A percentile compares a stretch with the other conserved stretches of the same genome.
Conservation (phyloP, 106 monocot species). For the Acorus calamus region DNA sequence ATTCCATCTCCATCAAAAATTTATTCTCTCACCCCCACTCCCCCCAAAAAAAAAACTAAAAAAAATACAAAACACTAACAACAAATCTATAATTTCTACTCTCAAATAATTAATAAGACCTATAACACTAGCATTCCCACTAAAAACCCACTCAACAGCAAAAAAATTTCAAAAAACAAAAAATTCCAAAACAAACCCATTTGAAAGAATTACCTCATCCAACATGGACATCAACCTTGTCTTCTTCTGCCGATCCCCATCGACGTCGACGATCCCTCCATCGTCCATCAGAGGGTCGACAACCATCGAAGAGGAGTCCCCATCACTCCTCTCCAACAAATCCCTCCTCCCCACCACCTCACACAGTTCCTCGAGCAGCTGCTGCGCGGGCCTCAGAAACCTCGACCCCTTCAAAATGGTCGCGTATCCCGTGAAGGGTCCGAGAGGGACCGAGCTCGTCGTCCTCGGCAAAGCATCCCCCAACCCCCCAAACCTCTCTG, state of each 20-base stretch:
- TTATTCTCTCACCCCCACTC: too few relatives aligned
- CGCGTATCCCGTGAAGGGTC: constrained; percentile 75
- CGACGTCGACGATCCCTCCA: constrained; percentile 7
- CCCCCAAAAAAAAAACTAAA: too few relatives aligned
- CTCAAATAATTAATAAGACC: too few relatives aligned
- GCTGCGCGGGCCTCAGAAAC: constrained; percentile 52
- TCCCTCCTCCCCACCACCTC: constrained; percentile 13
- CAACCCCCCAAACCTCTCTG: too few relatives aligned
- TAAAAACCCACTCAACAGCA: not conserved
- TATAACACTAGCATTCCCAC: too few relatives aligned
- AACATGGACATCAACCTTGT: constrained; percentile 68
- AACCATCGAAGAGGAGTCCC: constrained; percentile 1
- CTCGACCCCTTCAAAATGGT: constrained; percentile 63
- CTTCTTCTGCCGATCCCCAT: constrained; percentile 48
- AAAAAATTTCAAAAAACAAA: too few relatives aligned
- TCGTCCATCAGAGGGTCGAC: constrained; percentile 7
- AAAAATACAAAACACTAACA: too few relatives aligned
- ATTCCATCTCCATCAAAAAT: too few relatives aligned
- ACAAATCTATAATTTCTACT: too few relatives aligned
- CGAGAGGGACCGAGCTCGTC: constrained; percentile 18
- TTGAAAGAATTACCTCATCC: constrained; percentile 50
- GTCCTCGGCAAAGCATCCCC: not conserved
- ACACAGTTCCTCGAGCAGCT: constrained; percentile 68
- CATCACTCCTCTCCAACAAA: not conserved
- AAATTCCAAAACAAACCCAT: too few relatives aligned